A percentile compares a stretch with the other conserved stretches of the same genome.
phyloP scores from a whole-genome alignment of 768 basidiomycete species.

The Suillus americanus region DNA sequence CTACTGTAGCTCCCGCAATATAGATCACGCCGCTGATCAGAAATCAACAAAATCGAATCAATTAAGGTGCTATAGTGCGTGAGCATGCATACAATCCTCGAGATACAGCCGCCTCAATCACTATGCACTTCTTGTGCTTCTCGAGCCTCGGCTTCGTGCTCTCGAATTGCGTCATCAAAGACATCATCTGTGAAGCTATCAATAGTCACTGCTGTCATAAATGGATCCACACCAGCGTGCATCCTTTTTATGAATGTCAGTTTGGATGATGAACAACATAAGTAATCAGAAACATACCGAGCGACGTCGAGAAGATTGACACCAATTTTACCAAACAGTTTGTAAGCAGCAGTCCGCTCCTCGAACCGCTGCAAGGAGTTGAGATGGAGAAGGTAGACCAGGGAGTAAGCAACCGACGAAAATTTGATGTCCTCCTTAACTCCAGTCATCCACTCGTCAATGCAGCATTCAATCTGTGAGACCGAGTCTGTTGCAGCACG shows the following conservation, averaged over 20 bases:
- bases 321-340: slow-evolving; percentile 6
- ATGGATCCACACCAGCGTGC: slow-evolving; percentile 6
- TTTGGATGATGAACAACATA: neutral
- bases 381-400: slow-evolving; percentile 9
- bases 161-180: slow-evolving; percentile 3
- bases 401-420: slow-evolving; percentile 4
- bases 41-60: neutral
- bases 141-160: slow-evolving; percentile 2
- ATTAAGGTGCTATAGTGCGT: neutral
- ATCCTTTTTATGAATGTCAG: slow-evolving; percentile 6
- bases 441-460: slow-evolving; percentile 14
- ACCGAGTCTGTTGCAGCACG: neutral
- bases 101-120: neutral
- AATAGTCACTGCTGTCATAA: neutral
- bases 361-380: slow-evolving; percentile 2
- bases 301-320: neutral
- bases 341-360: slow-evolving; percentile 2
- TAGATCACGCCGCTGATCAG: neutral
- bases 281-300: neutral
- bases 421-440: slow-evolving; percentile 11
- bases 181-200: neutral
- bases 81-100: neutral
- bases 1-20: neutral
- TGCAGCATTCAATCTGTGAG: slow-evolving; percentile 15
- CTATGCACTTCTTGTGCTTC: neutral